Conservation (phyloP, 768 basidiomycete genomes). For the Psilocybe azurescens region DNA sequence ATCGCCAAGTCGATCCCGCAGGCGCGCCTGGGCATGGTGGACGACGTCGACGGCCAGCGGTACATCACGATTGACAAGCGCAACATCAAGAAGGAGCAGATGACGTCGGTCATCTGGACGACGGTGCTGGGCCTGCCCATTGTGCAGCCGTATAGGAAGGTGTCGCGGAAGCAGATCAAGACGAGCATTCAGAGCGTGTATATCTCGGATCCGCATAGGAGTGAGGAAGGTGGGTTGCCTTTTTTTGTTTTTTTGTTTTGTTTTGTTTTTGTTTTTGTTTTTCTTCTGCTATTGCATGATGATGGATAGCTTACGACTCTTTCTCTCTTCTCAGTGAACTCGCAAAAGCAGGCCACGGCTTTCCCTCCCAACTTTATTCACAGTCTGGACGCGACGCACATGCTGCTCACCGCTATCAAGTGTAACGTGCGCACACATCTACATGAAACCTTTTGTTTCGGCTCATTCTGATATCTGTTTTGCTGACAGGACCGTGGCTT, state of each 20-base stretch:
- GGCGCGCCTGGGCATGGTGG: conserved; percentile 59
- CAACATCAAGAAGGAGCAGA: conserved; percentile 78
- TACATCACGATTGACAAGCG: conserved; percentile 12
- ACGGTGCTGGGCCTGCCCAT: conserved; percentile 95
- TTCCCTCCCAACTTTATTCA: conserved; percentile 99
- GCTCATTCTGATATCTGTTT: conserved; percentile 1
- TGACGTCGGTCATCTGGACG: conserved; percentile 97
- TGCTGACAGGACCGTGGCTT: conserved; percentile 63
- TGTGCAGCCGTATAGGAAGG: conserved; percentile 94
- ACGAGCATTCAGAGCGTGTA: conserved; percentile 87
- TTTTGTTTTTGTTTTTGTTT: not conserved
- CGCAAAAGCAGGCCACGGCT: conserved; percentile 89
- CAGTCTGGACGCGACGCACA: conserved; percentile 96
- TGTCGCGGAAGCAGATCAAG: conserved; percentile 79
- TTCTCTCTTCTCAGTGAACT: conserved; percentile 57
- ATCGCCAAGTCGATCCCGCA: conserved; percentile 87
- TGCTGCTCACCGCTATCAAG: conserved; percentile 95
- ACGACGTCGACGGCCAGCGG: conserved; percentile 29
- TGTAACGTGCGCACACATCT: conserved; percentile 62
- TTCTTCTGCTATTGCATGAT: not conserved
- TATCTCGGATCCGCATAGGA: conserved; percentile 84
- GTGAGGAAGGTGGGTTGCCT: conserved; percentile 60
- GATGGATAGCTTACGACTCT: too few species aligned
- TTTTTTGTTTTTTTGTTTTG: not conserved
- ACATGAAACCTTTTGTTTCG: not conserved